Evolutionary conservation across 352 stramenopile genomes (phyloP).

Genomic region (Phytophthora citricola): DNA sequence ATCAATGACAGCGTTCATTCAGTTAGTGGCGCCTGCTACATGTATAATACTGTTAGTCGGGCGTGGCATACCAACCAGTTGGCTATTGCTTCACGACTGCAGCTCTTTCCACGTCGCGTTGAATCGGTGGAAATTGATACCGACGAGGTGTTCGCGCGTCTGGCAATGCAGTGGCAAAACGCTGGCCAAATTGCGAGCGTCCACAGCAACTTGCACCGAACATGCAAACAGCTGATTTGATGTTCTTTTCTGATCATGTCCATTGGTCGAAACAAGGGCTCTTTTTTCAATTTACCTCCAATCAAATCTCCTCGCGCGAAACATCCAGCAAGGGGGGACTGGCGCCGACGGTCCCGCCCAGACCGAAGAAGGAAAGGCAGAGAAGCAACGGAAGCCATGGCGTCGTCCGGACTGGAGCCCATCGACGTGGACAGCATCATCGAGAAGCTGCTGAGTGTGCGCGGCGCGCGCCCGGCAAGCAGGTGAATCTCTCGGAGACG

Average conservation of each 20-base stretch:
- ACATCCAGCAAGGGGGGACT: slow-evolving; percentile 35
- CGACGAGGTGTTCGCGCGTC: background rate
- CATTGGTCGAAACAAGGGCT: slow-evolving; percentile 19
- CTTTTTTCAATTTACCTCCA: slow-evolving; percentile 23
- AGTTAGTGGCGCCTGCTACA: background rate
- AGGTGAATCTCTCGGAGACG: slow-evolving; percentile 95
- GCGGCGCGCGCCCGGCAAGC: slow-evolving; percentile 83
- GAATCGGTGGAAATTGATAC: background rate
- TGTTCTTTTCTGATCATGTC: slow-evolving; percentile 1
- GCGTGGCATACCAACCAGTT: too few species aligned
- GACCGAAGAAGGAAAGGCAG: slow-evolving; percentile 40
- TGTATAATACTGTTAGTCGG: background rate
- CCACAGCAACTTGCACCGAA: background rate
- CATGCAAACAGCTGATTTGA: slow-evolving; percentile 17
- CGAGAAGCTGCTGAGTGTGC: slow-evolving; percentile 91
- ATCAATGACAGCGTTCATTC: background rate
- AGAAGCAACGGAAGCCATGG: slow-evolving; percentile 43
- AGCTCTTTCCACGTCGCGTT: background rate
- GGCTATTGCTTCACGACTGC: background rate
- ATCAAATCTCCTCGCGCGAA: slow-evolving; percentile 12
- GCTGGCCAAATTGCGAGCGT: too few species aligned
- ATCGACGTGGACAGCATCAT: slow-evolving; percentile 91
- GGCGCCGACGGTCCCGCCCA: slow-evolving; percentile 17
- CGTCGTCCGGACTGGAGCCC: slow-evolving; percentile 67
- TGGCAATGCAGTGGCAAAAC: too few species aligned